A percentile compares a stretch with the other conserved stretches of the same genome.
Evolutionary conservation across 2,329 filamentous ascomycete species (phyloP).

Genomic region (Sporothrix protearum): DNA sequence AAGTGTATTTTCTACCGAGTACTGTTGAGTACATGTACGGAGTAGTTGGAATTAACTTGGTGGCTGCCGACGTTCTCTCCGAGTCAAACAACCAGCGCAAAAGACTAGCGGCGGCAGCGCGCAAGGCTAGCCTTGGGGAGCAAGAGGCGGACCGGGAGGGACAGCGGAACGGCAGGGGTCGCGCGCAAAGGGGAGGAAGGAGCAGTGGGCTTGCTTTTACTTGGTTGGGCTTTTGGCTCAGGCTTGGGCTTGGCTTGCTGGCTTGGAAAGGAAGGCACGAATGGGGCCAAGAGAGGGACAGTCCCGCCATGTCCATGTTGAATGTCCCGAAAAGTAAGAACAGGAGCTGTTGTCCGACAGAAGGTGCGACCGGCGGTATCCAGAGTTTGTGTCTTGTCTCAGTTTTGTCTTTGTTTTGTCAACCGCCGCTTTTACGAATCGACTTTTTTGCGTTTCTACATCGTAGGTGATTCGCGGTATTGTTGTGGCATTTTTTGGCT

Average conservation of each 20-base stretch:
- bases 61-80: neutral
- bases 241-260: no score
- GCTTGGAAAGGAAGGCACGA: neutral
- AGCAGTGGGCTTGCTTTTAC: neutral
- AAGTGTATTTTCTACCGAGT: neutral
- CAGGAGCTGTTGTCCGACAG: slow-evolving; percentile 1
- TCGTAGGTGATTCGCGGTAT: neutral
- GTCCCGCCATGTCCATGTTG: neutral
- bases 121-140: slow-evolving; percentile 17
- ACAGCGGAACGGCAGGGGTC: slow-evolving; percentile 4
- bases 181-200: neutral
- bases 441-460: neutral
- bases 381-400: neutral
- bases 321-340: neutral
- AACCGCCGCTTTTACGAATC: neutral
- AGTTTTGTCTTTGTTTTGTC: neutral
- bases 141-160: slow-evolving; percentile 4
- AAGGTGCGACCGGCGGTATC: neutral
- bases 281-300: neutral
- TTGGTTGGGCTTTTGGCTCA: no score
- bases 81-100: neutral
- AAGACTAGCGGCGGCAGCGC: slow-evolving; percentile 7
- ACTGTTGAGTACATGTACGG: no score
- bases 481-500: neutral
- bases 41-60: slow-evolving; percentile 11